Evolutionary conservation across 1,139 yeast species (phyloP), one percentile per base, ranked within the genome.

Genomic region (Spathaspora jeffriesii): DNA sequence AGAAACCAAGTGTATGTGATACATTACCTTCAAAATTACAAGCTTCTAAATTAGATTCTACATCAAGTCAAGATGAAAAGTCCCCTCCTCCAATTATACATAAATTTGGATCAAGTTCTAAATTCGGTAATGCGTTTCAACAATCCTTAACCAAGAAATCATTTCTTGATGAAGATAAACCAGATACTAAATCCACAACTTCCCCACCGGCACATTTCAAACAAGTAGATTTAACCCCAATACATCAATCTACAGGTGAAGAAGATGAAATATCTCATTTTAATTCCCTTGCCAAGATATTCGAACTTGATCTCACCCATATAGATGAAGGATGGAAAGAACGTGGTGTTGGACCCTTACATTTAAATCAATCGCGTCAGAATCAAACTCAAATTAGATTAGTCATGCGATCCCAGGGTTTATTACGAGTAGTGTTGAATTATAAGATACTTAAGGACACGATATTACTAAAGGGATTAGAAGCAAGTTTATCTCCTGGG

Each of bases 331-430:
- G 97, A 2, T 95, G 99, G 99, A 93, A 88, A 63, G 99, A 95
- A 65, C 81, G 96, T 58, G 99, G 99, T 15, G 77, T 87, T 37
- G 99, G 99, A 1, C 79, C 84, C 4, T 69, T 95, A 15, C 96
- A 89, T 64, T 79, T 95, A 36, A 93, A 93, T 64, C 79, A 79
- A 51, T 67, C 74, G n/a, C 59, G 63, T 21, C 58, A 58, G 4
- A 69, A 70, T 42, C 61, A 67, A 5, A 53, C 57, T 21, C 61
- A 66, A 44, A 66, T 68, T 45, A 61, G 98, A 55, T 64, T 93
- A 23, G 87, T 93, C 4, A 92, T 95, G 97, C 82, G 99, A 62
- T 85, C 96, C 4, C 89, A 88, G 53, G 96, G 96, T 1, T 79
- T 90, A 30, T 75, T 90, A 52, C 81, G 92, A 53, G 95, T 93